Evolutionary conservation across 345 rosid genomes (phyloP).

Genomic region (Reutealis trisperma): DNA sequence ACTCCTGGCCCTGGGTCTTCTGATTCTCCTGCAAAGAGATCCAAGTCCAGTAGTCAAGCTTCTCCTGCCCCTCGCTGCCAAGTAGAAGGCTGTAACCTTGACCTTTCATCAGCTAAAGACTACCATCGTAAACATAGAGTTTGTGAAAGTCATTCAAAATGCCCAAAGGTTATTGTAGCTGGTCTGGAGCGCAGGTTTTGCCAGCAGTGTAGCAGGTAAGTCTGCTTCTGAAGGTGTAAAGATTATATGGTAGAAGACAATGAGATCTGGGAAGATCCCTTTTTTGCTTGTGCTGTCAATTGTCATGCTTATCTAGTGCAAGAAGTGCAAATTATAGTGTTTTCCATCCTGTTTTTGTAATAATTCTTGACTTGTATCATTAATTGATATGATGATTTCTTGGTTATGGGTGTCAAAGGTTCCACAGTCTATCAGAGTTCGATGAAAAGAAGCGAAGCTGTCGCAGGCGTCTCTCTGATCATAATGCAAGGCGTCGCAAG

Average conservation of each 20-base stretch:
- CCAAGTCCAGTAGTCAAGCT: constrained; percentile 52
- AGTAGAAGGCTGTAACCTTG: constrained; percentile 84
- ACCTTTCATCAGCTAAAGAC: constrained; percentile 79
- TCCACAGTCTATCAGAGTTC: constrained; percentile 82
- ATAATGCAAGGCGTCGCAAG: constrained; percentile 96
- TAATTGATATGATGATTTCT: constrained; percentile 1
- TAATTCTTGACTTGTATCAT: neutral
- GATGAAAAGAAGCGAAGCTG: constrained; percentile 96
- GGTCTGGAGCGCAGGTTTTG: constrained; percentile 90
- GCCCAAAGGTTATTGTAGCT: constrained; percentile 70
- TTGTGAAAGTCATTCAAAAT: constrained; percentile 79
- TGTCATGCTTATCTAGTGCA: constrained; percentile 10
- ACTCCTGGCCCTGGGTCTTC: constrained; percentile 43
- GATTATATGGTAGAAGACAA: neutral
- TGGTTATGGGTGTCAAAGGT: constrained; percentile 48
- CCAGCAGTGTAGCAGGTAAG: constrained; percentile 97
- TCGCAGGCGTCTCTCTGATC: constrained; percentile 86
- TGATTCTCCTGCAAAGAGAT: constrained; percentile 58
- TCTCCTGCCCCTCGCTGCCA: constrained; percentile 53
- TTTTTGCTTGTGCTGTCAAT: neutral
- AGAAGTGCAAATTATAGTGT: neutral
- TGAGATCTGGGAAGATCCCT: neutral
- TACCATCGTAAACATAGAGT: constrained; percentile 85
- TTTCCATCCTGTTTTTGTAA: neutral
- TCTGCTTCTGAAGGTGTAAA: neutral